Evolutionary conservation across 1,139 yeast species (phyloP), one percentile per base, ranked within the genome.

Genomic region (Starmera stellimalicola): DNA sequence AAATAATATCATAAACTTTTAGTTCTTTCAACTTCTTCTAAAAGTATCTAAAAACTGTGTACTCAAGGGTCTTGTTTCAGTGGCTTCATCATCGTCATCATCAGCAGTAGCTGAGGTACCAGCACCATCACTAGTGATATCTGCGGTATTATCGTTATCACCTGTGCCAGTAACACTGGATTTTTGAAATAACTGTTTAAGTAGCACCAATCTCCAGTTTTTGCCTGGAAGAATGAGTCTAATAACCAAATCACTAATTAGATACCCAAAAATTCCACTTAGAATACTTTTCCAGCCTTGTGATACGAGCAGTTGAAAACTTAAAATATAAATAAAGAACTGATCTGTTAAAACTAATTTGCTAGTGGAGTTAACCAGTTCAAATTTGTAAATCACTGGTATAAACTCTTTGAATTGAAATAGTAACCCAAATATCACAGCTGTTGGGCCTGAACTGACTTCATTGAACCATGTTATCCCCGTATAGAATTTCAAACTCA

Each of bases 331-430:
- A 4, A 77, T 51, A 32, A 76, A 70, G 38, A 73, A 66, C 46
- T 75, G 77, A 52, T 79, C 82, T 2, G 78, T 65, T 10, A 76
- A 48, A 0, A 55, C 57, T 7, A 74, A 39, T 38, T 59, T 65
- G 41, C 52, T 39, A 32, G 25, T 22, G 6, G 25, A 22, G n/a
- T 51, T 37, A 38, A 49, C 34, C 40, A 48, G 26, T 43, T 70
- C 72, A 54, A 79, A 76, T 45, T 64, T 63, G 55, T 77, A 81
- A 12, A 72, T 65, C 2, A 69, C 62, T 0, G 94, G 94, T 3
- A 79, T 70, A 39, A 62, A 59, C 11, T 63, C 58, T 27, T 71
- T 70, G 51, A 72, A 77, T 35, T 77, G 70, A 16, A 74, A 68
- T 37, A 78, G 61, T 26, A 80, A 52, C 2, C 81, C 75, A 35